Percentiles rank a stretch among this genome's conserved stretches.
Conservation (phyloP, 495 filamentous ascomycete species). For the Neurospora tetraspora region DNA sequence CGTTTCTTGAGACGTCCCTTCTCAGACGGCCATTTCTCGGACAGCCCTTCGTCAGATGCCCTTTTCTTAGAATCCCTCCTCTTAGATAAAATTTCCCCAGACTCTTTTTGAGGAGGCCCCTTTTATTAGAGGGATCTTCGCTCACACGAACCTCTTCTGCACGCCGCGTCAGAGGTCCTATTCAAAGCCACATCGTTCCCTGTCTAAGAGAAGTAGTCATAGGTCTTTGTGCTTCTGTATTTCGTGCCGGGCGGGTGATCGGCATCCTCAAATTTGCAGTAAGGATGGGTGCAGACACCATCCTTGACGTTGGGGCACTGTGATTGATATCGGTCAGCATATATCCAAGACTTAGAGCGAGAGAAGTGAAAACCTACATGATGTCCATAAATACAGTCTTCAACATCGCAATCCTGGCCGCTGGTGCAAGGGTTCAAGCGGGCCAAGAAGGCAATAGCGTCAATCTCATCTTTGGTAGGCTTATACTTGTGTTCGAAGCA, state of each 20-base stretch:
- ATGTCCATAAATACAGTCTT: constrained; percentile 81
- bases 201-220: constrained; percentile 5
- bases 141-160: not conserved
- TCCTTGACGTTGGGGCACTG: constrained; percentile 33
- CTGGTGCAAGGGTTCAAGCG: constrained; percentile 70
- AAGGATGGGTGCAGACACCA: constrained; percentile 30
- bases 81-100: not conserved
- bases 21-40: not conserved
- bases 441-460: constrained; percentile 58
- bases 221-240: constrained; percentile 24
- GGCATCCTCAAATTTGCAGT: constrained; percentile 36
- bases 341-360: not conserved
- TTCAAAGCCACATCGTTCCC: not conserved
- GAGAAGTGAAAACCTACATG: constrained; percentile 25
- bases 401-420: constrained; percentile 62
- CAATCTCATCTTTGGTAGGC: constrained; percentile 54
- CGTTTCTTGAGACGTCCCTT: not conserved
- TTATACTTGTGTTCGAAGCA: constrained; percentile 68
- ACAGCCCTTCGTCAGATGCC: not conserved
- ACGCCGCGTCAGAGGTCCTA: not conserved
- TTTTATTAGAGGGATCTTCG: not conserved
- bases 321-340: not conserved
- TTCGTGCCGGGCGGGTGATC: constrained; percentile 42
- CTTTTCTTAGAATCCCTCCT: not conserved
- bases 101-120: not conserved